Evolutionary conservation across 2,329 filamentous ascomycete species (phyloP), one percentile per base, ranked within the genome.

Genomic region (Ampelomyces quisqualis): DNA sequence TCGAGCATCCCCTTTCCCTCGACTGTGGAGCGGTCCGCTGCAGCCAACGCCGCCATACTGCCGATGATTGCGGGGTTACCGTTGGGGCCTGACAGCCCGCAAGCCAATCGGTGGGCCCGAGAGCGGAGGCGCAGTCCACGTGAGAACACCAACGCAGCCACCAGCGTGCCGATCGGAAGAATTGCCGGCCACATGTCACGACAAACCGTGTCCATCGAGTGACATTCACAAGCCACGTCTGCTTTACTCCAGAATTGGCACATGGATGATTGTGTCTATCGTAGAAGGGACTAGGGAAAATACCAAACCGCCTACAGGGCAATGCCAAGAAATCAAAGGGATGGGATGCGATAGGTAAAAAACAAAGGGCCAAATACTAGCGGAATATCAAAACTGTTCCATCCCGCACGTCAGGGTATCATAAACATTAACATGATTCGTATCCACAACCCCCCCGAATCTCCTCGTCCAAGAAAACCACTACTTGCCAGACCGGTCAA

Each of bases 401-500:
- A 9, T 20, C 14, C 28, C 28, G 21, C 28, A 27, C 19, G 13
- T 15, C 28, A 30, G 36, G 36, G 36, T 38, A 38, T 38, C 36
- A 38, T 38, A 18, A 29, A 38, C 28, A n/a, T 32, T 26, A 38
- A 32, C 10, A 32, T 38, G 29, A 11, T 22, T 17, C 19, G 19
- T 28, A 15, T 22, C 29, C 17, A 17, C 21, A 19, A 5, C 32
- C 37, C 10, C 42, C 10, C n/a, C n/a, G n/a, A n/a, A n/a, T n/a
- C 20, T 7, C 7, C 5, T 23, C 23, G n/a, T 29, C 28, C 18
- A 14, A 14, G 7, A 28, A 40, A 20, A 7, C 18, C 11, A 7
- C 40, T 47, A 52, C 49, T 47, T 56, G 37, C 53, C 64, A 43
- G 57, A 60, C 14, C 70, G 55, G 51, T 71, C 70, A 38, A 73